phyloP scores from a whole-genome alignment of 345 rosid genomes.

The Citrus mangshanensis region DNA sequence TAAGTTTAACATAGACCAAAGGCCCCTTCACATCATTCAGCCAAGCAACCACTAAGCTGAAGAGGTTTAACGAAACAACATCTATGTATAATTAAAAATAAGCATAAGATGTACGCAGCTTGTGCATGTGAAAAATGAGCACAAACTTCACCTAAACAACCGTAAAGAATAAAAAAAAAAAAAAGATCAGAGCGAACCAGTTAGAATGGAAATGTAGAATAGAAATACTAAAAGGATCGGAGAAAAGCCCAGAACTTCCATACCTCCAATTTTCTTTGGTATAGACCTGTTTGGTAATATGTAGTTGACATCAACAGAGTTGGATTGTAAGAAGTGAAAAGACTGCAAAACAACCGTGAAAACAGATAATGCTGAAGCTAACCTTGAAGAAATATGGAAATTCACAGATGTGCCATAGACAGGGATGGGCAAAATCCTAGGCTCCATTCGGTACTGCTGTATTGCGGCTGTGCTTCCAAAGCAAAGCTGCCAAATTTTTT shows the following conservation, averaged over 20 bases:
- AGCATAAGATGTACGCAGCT: not conserved
- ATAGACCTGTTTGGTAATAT: conserved; percentile 74
- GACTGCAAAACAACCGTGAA: conserved; percentile 51
- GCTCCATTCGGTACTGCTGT: too few relatives aligned
- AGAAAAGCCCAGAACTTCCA: not conserved
- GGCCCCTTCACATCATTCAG: not conserved
- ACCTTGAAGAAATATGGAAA: not conserved
- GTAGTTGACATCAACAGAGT: conserved; percentile 82
- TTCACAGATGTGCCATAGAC: not conserved
- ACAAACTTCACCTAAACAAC: not conserved
- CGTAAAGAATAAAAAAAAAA: too few relatives aligned
- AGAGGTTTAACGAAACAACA: not conserved
- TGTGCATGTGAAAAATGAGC: not conserved
- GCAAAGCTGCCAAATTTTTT: too few relatives aligned
- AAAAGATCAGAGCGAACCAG: not conserved
- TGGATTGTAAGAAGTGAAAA: conserved; percentile 78
- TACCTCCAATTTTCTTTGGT: conserved; percentile 65
- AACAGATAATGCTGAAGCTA: conserved; percentile 4
- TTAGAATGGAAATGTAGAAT: not conserved
- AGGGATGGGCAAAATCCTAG: not conserved
- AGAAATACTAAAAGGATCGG: not conserved
- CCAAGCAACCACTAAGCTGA: not conserved
- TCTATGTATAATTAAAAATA: not conserved
- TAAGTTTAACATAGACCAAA: not conserved
- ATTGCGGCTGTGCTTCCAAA: too few relatives aligned